Evolutionary conservation across 768 basidiomycete species (phyloP).

Genomic region (Russula ochroleuca): DNA sequence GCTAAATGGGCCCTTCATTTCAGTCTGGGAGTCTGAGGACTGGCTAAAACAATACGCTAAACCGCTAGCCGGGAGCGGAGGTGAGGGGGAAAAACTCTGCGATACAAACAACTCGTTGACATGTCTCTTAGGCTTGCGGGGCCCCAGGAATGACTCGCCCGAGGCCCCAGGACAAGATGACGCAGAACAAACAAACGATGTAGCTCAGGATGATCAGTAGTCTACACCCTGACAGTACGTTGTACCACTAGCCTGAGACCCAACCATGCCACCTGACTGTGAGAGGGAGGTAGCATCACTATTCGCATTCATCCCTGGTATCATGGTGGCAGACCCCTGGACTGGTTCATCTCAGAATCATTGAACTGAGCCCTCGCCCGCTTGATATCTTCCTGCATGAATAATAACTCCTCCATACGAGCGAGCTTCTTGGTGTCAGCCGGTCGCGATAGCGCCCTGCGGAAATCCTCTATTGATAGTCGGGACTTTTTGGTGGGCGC

Average conservation of each 20-base stretch:
- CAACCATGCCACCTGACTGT: background rate
- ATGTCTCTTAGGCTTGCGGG: conserved; percentile 43
- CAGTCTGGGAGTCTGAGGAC: conserved; percentile 96
- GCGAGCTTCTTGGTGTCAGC: conserved; percentile 93
- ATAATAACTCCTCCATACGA: conserved; percentile 85
- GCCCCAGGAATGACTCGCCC: conserved; percentile 35
- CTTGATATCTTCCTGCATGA: conserved; percentile 94
- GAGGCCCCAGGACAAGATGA: conserved; percentile 30
- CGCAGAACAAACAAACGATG: conserved; percentile 33
- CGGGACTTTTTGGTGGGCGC: conserved; percentile 64
- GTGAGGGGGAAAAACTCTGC: conserved; percentile 37
- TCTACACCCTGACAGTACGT: conserved; percentile 29
- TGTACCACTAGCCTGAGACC: background rate
- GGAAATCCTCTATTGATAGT: conserved; percentile 82
- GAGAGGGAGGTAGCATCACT: conserved; percentile 8
- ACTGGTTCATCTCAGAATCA: conserved; percentile 45
- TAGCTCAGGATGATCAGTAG: conserved; percentile 59
- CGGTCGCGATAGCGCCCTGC: conserved; percentile 71
- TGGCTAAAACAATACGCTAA: conserved; percentile 84
- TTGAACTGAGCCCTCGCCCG: conserved; percentile 79
- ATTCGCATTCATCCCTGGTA: conserved; percentile 12
- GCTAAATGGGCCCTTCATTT: background rate
- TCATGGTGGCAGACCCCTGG: conserved; percentile 44
- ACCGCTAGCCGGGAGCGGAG: conserved; percentile 70
- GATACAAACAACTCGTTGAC: background rate